Conservation (phyloP, 2,329 filamentous ascomycete genomes). For the Tolypocladium tundrense region DNA sequence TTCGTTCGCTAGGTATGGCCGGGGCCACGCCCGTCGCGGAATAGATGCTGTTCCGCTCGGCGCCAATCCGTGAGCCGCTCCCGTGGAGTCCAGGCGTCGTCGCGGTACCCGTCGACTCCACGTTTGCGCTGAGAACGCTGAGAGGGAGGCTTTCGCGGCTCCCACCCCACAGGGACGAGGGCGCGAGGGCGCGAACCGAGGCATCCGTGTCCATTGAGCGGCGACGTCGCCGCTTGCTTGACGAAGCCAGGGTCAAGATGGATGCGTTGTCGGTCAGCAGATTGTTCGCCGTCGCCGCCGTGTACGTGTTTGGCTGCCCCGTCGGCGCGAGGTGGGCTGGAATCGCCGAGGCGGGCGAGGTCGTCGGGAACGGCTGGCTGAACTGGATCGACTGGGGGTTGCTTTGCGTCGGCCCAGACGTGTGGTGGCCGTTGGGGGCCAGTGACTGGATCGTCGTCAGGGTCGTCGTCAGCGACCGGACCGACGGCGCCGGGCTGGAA, state of each 20-base stretch:
- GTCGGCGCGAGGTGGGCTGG: conserved; percentile 55
- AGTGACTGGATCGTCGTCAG: conserved; percentile 77
- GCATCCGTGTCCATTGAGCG: conserved; percentile 79
- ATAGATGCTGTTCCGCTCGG: conserved; percentile 73
- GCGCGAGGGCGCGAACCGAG: conserved; percentile 73
- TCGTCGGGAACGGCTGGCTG: conserved; percentile 53
- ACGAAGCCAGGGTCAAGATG: conserved; percentile 75
- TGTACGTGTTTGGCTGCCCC: conserved; percentile 59
- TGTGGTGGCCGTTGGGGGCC: conserved; percentile 41
- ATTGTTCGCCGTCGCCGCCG: conserved; percentile 70
- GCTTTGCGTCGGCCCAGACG: conserved; percentile 22
- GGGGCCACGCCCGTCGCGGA: conserved; percentile 60
- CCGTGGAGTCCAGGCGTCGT: conserved; percentile 44
- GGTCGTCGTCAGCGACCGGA: conserved; percentile 72
- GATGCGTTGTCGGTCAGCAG: conserved; percentile 77
- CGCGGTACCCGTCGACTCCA: conserved; percentile 39
- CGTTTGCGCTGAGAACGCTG: conserved; percentile 64
- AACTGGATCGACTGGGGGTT: conserved; percentile 47
- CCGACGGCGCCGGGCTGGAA: conserved; percentile 71
- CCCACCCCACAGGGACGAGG: conserved; percentile 71
- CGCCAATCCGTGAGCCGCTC: conserved; percentile 28
- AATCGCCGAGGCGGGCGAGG: conserved; percentile 59
- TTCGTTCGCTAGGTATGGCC: conserved; percentile 62
- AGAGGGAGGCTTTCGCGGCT: conserved; percentile 71
- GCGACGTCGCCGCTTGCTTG: conserved; percentile 65